Conservation (phyloP, 164 flowering plant species). For the Magnolia changhungtana region DNA sequence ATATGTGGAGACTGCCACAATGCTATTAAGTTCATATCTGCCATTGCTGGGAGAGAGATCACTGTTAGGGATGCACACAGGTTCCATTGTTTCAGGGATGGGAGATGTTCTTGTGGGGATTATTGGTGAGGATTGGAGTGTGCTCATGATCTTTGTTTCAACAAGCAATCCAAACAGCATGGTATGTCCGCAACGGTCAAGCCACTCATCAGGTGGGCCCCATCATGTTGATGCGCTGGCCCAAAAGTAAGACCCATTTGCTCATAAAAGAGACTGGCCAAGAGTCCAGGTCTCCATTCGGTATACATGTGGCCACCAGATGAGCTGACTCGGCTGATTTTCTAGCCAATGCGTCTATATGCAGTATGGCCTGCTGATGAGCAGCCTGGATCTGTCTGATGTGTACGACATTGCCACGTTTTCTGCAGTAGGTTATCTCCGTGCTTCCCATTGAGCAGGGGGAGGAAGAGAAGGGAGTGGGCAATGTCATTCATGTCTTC, state of each 20-base stretch:
- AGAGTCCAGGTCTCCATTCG: too few relatives aligned
- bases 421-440: neutral
- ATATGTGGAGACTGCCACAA: constrained; percentile 85
- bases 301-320: too few relatives aligned
- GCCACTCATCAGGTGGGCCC: too few relatives aligned
- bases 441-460: neutral
- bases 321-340: too few relatives aligned
- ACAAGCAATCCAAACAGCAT: neutral
- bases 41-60: constrained; percentile 58
- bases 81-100: constrained; percentile 76
- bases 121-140: constrained; percentile 50
- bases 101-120: constrained; percentile 74
- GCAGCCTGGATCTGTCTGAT: neutral
- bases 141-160: neutral
- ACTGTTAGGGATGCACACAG: constrained; percentile 70
- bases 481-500: neutral
- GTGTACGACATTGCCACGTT: too few relatives aligned
- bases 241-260: too few relatives aligned
- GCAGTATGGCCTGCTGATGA: neutral
- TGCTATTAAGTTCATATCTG: constrained; percentile 66
- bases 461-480: neutral
- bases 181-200: too few relatives aligned
- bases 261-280: too few relatives aligned
- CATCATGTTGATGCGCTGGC: too few relatives aligned
- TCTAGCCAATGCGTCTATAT: too few relatives aligned